Percentiles rank a stretch among this genome's conserved stretches.
phyloP scores from a whole-genome alignment of 2,329 filamentous ascomycete species.

The Pseudocercospora cruenta region DNA sequence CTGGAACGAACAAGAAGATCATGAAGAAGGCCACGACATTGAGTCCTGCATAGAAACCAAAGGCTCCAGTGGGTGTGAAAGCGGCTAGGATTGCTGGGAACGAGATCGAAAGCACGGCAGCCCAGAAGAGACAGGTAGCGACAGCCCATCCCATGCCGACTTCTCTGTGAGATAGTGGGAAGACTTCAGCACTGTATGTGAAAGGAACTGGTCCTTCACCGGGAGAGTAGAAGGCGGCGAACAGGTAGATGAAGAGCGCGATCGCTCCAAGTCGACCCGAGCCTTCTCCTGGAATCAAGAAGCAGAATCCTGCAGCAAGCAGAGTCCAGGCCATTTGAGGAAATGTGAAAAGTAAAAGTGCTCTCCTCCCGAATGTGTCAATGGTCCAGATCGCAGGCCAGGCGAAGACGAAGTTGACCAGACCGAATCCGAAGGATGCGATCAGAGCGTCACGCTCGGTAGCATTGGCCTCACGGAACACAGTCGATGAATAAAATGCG shows the following conservation, averaged over 20 bases:
- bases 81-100: slow-evolving; percentile 54
- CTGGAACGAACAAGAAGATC: slow-evolving; percentile 55
- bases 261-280: slow-evolving; percentile 41
- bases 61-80: slow-evolving; percentile 59
- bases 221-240: slow-evolving; percentile 47
- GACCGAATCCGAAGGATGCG: slow-evolving; percentile 49
- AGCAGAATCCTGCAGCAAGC: slow-evolving; percentile 52
- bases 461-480: slow-evolving; percentile 44
- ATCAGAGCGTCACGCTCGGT: slow-evolving; percentile 40
- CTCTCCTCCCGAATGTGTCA: slow-evolving; percentile 41
- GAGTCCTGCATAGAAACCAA: slow-evolving; percentile 60
- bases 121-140: slow-evolving; percentile 65
- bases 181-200: slow-evolving; percentile 70
- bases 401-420: slow-evolving; percentile 53
- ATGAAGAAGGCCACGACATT: slow-evolving; percentile 59
- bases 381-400: slow-evolving; percentile 42
- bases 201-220: slow-evolving; percentile 64
- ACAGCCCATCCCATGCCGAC: slow-evolving; percentile 73
- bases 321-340: slow-evolving; percentile 53
- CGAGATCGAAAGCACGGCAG: slow-evolving; percentile 54
- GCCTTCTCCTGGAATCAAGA: slow-evolving; percentile 44
- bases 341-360: slow-evolving; percentile 47
- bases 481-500: slow-evolving; percentile 41
- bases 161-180: slow-evolving; percentile 71
- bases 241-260: slow-evolving; percentile 60